phyloP scores from a whole-genome alignment of 2,329 filamentous ascomycete species.

The Rugonectria rugulosa region DNA sequence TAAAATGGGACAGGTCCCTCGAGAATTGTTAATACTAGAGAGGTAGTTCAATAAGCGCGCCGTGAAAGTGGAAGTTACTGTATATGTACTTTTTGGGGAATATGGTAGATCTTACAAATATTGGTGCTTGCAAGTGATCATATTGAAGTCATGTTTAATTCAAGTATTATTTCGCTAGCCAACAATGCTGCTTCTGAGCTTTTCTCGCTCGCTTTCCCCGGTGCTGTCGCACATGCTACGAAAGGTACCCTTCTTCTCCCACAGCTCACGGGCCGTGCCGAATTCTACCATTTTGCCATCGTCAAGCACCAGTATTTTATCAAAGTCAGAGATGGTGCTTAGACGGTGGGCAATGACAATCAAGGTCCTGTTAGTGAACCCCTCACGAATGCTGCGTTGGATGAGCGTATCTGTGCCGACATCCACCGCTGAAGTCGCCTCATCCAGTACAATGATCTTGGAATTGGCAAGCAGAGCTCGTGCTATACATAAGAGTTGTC shows the following conservation, averaged over 20 bases:
- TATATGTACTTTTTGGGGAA: no score
- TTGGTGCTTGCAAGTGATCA: no score
- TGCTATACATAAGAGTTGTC: conserved; percentile 78
- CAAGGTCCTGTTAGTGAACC: conserved; percentile 73
- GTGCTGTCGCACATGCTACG: conserved; percentile 66
- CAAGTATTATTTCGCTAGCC: conserved; percentile 1
- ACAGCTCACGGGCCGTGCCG: conserved; percentile 63
- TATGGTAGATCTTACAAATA: no score
- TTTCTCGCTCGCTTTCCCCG: conserved; percentile 57
- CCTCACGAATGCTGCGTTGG: conserved; percentile 74
- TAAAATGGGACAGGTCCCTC: no score
- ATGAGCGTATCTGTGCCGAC: conserved; percentile 79
- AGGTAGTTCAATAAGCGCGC: no score
- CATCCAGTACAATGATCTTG: conserved; percentile 81
- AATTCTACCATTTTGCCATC: conserved; percentile 75
- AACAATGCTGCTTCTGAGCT: conserved; percentile 54
- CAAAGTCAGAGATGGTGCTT: conserved; percentile 80
- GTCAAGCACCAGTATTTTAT: conserved; percentile 74
- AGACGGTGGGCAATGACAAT: conserved; percentile 81
- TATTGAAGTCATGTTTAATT: no score
- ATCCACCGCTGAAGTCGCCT: conserved; percentile 80
- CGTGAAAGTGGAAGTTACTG: no score
- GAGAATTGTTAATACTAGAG: no score
- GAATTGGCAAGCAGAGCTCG: conserved; percentile 75
- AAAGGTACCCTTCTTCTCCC: conserved; percentile 62